Evolutionary conservation across 2,329 filamentous ascomycete genomes (phyloP), one percentile per base, ranked within the genome.

Genomic region (Penicillium capsulatum): DNA sequence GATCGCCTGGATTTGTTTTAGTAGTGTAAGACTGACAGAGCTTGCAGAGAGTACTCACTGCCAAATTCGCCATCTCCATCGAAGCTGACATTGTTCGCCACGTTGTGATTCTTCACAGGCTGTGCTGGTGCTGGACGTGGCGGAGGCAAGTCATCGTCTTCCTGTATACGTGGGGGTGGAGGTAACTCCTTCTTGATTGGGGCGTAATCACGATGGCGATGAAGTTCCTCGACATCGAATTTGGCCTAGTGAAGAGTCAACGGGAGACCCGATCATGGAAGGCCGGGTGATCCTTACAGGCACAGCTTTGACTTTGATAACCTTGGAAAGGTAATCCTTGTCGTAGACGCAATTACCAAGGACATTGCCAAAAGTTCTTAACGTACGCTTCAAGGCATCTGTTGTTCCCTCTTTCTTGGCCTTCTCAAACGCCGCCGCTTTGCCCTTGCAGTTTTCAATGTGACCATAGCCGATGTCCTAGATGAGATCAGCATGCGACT

Each of bases 261-360:
- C n/a, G 34, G 7, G 20, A 40, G 31, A 13, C n/a, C 33, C 31
- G 4, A 30, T 5, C 19, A 5, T 15, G 11, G 17, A 11, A 2
- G 10, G 5, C 30, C 13, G 9, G n/a, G 22, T 19, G 24, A 17
- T 20, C 13, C 65, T 47, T 61, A 71, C 69, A 3, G 87, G 85
- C 40, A 77, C 75, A 11, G 82, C 79, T 72, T 94, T 97, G 58
- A 98, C 74, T 68, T 88, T 94, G 36, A 83, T 85, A n/a, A 97
- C 86, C 62, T 88, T 90, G 36, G 81, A 76, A 40, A 98, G 73
- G 61, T 95, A 98, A 45, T 91, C 83, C 66, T 96, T 94, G 69
- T 98, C 92, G 67, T 98, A 97, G 43, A 98, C 82, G 71, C 92
- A 98, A 61, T 97, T 98, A n/a, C 92, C 92, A 38, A 98, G 73